Evolutionary conservation across 441 rosid genomes (phyloP).

Genomic region (Erodium chrysanthum): DNA sequence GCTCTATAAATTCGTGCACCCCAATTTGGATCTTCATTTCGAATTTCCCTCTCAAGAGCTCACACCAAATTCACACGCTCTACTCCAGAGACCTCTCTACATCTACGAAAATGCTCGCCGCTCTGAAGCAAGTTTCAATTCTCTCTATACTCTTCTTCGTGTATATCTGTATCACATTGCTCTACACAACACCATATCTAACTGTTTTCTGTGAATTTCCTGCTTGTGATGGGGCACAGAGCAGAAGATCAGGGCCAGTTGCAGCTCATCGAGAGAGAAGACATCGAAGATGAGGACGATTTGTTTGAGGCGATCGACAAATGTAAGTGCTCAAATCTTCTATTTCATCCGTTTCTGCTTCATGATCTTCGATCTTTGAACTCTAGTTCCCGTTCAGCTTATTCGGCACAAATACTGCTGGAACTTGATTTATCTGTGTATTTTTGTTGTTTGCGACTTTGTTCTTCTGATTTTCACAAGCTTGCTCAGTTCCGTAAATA

Average conservation of each 20-base stretch:
- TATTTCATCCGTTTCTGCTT: neutral
- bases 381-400: neutral
- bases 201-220: neutral
- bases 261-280: constrained; percentile 82
- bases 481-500: neutral
- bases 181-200: neutral
- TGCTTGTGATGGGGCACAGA: constrained; percentile 31
- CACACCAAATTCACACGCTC: constrained; percentile 5
- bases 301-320: constrained; percentile 75
- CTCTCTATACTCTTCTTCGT: neutral
- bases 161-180: neutral
- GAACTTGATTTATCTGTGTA: neutral
- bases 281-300: constrained; percentile 65
- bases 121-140: constrained; percentile 48
- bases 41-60: constrained; percentile 14
- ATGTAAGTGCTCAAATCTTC: constrained; percentile 25
- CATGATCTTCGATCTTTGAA: neutral
- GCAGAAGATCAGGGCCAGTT: constrained; percentile 68
- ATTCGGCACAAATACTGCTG: neutral
- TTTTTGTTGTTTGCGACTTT: neutral
- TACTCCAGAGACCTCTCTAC: constrained; percentile 10
- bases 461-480: neutral
- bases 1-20: neutral
- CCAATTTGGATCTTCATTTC: neutral
- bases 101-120: constrained; percentile 44